Conservation (phyloP, 2,329 filamentous ascomycete species). For the Clathrospora elynae region DNA sequence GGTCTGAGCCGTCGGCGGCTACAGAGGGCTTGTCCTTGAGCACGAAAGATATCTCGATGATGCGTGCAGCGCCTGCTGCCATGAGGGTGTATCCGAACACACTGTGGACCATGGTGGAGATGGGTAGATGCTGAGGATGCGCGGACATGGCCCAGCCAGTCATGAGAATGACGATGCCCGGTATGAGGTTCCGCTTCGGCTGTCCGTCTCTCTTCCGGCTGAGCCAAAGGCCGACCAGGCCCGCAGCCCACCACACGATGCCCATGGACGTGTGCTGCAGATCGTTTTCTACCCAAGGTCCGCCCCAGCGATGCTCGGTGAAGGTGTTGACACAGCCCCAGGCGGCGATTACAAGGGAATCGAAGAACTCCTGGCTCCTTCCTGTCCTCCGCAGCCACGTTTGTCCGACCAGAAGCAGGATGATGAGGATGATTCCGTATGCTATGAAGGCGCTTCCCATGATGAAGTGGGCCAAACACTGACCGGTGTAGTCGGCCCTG, state of each 20-base stretch:
- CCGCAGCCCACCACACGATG: constrained; percentile 97
- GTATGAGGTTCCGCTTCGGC: constrained; percentile 91
- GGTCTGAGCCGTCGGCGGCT: constrained; percentile 69
- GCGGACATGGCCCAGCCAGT: constrained; percentile 96
- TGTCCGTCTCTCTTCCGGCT: constrained; percentile 80
- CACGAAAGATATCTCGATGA: constrained; percentile 91
- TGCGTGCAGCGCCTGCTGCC: constrained; percentile 80
- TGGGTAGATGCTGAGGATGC: constrained; percentile 80
- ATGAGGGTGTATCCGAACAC: constrained; percentile 96
- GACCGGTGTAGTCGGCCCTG: constrained; percentile 84
- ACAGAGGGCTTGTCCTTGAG: constrained; percentile 72
- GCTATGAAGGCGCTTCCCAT: constrained; percentile 97
- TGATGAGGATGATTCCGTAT: constrained; percentile 85
- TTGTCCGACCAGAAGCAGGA: constrained; percentile 87
- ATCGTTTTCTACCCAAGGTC: constrained; percentile 87
- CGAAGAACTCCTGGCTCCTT: constrained; percentile 95
- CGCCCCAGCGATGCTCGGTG: constrained; percentile 94
- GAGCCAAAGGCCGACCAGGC: constrained; percentile 89
- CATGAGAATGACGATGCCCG: constrained; percentile 85
- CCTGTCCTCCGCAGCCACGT: constrained; percentile 81
- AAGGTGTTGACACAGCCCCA: constrained; percentile 99
- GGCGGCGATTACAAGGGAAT: constrained; percentile 84
- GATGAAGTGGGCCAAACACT: constrained; percentile 96
- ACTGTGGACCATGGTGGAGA: constrained; percentile 85
- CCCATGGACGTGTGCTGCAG: constrained; percentile 99